Base-by-base conservation (phyloP, 2,329 filamentous ascomycete genomes). In the Neurospora sp. region DNA sequence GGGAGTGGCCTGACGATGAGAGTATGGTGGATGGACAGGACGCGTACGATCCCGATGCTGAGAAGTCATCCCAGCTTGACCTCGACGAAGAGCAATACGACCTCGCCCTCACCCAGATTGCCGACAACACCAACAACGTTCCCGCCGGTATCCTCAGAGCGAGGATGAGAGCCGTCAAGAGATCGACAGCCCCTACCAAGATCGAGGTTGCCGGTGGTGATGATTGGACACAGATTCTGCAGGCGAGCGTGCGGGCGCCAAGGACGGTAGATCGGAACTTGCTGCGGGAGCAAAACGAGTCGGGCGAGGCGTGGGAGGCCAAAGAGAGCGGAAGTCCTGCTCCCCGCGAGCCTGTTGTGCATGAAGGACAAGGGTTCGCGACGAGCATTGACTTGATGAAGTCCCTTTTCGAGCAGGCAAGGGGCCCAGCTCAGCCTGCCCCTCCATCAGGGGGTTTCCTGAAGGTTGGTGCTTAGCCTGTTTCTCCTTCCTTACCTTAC, bases 371-470 rank as follows among this genome's bases (percentile, higher is more conserved):
- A 73, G 90, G 91, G 0, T 95, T 97, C 80, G 87, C 89, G 23
- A 97, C 91, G 23, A 94, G 92, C 77, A 97, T 98, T 81, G 96
- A 97, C 82, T 84, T 97, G 78, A 97, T 97, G 93, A 95, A 97
- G 78, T 97, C 93, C 67, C 84, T 97, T 70, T 97, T 96, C 80
- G 91, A 92, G 79, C 88, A 91, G 80, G 85, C 89, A 73, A 89
- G 87, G 82, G 85, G 84, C 68, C 85, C 85, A 73, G 80, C 82
- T 68, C 83, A 86, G 76, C 86, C 84, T 75, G 78, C 82, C 73
- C 81, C 83, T 74, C 80, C 84, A 71, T 82, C 84, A 75, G 88
- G 88, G 81, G 91, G 92, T 78, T 92, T 95, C 81, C 90, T 86
- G 70, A 86, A 98, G 94, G 96, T 98, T 89, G 91, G 95, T 95